phyloP scores from a whole-genome alignment of 768 basidiomycete genomes.

The Mycena polygramma region DNA sequence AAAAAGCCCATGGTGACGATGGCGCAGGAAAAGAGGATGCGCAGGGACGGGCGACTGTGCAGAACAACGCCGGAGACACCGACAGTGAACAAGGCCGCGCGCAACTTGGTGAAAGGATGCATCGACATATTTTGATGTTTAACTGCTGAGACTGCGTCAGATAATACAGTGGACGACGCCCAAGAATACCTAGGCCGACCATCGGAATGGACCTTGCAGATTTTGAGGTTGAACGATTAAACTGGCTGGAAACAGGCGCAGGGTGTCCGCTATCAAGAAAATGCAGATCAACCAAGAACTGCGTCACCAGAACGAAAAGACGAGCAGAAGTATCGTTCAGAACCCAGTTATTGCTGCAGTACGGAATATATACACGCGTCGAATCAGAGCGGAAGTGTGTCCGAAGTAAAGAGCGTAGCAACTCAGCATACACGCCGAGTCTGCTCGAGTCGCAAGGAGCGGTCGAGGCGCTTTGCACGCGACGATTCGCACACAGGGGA shows the following conservation, averaged over 20 bases:
- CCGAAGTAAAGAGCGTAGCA: too few relatives aligned
- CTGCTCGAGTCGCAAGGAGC: too few relatives aligned
- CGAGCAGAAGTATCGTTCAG: constrained; percentile 80
- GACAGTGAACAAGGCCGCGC: constrained; percentile 93
- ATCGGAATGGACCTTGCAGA: constrained; percentile 82
- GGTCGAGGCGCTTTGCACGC: too few relatives aligned
- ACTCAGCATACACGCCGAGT: too few relatives aligned
- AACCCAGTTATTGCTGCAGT: constrained; percentile 90
- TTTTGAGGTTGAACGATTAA: constrained; percentile 72
- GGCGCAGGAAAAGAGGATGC: constrained; percentile 80
- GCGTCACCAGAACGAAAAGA: constrained; percentile 88
- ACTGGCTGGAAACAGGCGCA: constrained; percentile 77
- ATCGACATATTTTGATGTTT: constrained; percentile 93
- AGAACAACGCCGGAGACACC: constrained; percentile 86
- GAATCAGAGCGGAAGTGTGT: too few relatives aligned
- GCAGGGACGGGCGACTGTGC: constrained; percentile 78
- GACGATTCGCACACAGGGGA: too few relatives aligned
- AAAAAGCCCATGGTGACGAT: constrained; percentile 95
- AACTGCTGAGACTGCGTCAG: constrained; percentile 82
- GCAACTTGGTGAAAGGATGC: constrained; percentile 97
- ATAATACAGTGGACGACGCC: background rate
- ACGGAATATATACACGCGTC: constrained; percentile 29
- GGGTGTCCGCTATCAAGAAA: constrained; percentile 72
- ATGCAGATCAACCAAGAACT: constrained; percentile 84
- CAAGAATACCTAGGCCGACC: constrained; percentile 76